A percentile compares a stretch with the other conserved stretches of the same genome.
These are phyloP conservation scores for Schizochytrium sp. DNA, from an alignment of 108 stramenopile species.

Conservation along the genomic window DNA sequence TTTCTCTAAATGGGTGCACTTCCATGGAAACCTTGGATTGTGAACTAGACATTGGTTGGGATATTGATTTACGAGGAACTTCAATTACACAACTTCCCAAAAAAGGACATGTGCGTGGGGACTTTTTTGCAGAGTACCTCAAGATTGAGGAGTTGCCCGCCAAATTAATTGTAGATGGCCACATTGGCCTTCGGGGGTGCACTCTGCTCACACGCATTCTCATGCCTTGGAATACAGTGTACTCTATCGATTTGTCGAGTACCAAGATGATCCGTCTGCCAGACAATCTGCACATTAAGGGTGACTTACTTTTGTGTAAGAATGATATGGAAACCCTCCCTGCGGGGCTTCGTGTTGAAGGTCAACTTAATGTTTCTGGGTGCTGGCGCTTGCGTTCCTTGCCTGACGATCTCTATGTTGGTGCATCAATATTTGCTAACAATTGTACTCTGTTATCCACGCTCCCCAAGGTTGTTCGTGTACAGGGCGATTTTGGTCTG, in stretches of 20 bases:
- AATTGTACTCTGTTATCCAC: background rate
- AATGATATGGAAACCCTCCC: background rate
- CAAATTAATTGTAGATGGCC: conserved; percentile 2
- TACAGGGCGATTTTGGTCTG: conserved; percentile 3
- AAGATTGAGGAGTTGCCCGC: conserved; percentile 22
- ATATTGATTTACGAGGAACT: background rate
- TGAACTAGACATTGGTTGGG: background rate
- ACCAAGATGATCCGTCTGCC: background rate
- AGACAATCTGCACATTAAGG: conserved; percentile 43
- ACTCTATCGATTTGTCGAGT: conserved; percentile 19
- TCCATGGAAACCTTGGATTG: background rate
- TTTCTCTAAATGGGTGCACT: conserved; percentile 3
- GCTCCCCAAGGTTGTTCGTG: background rate
- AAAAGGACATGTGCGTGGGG: background rate
- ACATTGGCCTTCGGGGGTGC: conserved; percentile 25
- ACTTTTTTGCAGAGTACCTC: conserved; percentile 28
- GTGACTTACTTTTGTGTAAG: background rate
- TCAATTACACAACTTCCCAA: background rate
- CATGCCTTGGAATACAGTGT: conserved; percentile 10
- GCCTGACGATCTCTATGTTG: conserved; percentile 44
- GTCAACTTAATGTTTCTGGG: background rate
- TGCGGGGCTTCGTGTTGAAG: conserved; percentile 11
- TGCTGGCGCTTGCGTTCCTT: background rate
- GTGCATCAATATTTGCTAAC: background rate
- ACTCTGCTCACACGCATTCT: background rate